Base-by-base conservation (phyloP, 306 rosid species). In the Vachellia collinsii region DNA sequence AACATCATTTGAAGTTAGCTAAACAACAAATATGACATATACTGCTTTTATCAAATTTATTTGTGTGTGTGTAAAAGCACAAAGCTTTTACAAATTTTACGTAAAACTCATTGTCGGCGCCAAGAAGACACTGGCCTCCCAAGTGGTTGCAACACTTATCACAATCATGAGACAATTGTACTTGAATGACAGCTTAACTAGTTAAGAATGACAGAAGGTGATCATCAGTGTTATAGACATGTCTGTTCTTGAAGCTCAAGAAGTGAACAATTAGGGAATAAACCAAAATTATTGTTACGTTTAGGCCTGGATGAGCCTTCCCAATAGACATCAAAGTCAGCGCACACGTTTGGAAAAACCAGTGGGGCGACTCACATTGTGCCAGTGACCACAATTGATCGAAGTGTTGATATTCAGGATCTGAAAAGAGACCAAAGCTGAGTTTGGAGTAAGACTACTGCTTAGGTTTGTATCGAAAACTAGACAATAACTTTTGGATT, bases 161-260 rank as follows among this genome's bases (percentile, higher is more conserved):
- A 59, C 66, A 59, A 0, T 23, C 66, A 4, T 59, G 11, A n/a
- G 62, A 54, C 25, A 54, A 54, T 54, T 29, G 29, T 54, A 54
- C 62, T 8, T 7, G 11, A 3, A 54, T 3, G 3, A 7, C 11
- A 20, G n/a, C 8, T 7, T 54, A 1, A 54, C 29, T 7, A 7
- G 23, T n/a, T 54, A 54, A 20, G 5, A 20, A 54, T 1, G 8
- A 1, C 3, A 41, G 29, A 19, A 8, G 63, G 7, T 29, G 34
- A 29, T 29, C 34, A 29, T 63, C 61, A 8, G 46, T 1, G 3
- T 17, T 10, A 22, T 14, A 6, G 72, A 11, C 1, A 16, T 0
- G 61, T 70, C 23, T 13, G 3, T 72, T 8, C 0, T 68, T 36
- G 81, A 75, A 86, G 85, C 7, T 20, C 41, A 42, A 77, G 11